These are phyloP conservation scores for Acanthamoeba castellanii DNA, from an alignment of 208 protist species.

Conservation along the genomic window DNA sequence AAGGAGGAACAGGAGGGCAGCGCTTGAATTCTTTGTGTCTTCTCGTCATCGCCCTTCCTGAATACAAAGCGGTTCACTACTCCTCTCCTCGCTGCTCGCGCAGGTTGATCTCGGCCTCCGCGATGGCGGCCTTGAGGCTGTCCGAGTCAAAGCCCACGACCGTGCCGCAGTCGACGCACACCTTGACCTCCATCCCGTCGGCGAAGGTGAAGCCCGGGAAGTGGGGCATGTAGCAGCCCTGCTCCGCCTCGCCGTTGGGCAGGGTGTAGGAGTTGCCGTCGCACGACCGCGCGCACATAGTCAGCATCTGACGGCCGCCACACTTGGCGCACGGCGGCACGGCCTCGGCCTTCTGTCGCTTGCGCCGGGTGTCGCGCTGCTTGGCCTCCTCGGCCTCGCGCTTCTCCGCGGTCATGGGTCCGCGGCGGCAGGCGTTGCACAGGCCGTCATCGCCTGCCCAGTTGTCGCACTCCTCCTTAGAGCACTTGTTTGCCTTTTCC, in stretches of 20 bases:
- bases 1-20: conserved; percentile 22
- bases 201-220: background rate
- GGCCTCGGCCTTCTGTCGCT: background rate
- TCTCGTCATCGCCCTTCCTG: too few relatives aligned
- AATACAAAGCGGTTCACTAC: too few relatives aligned
- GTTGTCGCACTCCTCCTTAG: background rate
- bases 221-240: background rate
- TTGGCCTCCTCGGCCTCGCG: background rate
- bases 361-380: background rate
- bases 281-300: background rate
- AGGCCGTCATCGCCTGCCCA: background rate
- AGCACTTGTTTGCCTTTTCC: background rate
- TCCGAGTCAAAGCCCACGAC: background rate
- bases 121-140: background rate
- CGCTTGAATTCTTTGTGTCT: background rate
- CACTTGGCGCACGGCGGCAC: background rate
- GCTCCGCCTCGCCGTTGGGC: background rate
- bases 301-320: background rate
- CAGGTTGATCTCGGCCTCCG: background rate
- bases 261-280: background rate
- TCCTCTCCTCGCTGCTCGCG: background rate
- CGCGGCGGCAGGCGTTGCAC: background rate
- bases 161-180: conserved; percentile 22
- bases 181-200: background rate
- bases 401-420: background rate